These are phyloP conservation scores for Pichia kluyveri DNA, from an alignment of 805 yeast genomes.

Conservation along the genomic window DNA sequence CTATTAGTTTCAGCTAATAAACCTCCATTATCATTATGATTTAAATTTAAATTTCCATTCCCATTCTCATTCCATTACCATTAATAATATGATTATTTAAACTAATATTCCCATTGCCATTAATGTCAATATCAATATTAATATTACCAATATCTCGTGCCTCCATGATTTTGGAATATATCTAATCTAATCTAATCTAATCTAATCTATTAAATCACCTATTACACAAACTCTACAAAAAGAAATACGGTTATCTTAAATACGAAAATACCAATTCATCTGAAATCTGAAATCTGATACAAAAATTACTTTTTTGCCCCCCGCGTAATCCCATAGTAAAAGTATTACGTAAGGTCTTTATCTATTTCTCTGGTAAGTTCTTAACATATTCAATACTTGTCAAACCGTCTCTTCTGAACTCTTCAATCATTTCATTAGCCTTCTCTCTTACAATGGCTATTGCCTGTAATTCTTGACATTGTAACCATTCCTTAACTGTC, in stretches of 20 bases:
- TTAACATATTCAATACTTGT: background rate
- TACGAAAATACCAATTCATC: too few species aligned
- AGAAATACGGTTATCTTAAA: too few species aligned
- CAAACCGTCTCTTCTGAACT: slow-evolving; percentile 38
- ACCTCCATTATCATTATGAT: background rate
- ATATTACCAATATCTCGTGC: background rate
- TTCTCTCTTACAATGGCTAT: slow-evolving; percentile 37
- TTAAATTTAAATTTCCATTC: too few species aligned
- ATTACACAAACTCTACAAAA: too few species aligned
- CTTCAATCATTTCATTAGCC: slow-evolving; percentile 37
- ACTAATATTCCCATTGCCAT: background rate
- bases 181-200: too few species aligned
- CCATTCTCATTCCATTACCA: background rate
- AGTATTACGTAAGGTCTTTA: background rate
- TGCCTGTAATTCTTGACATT: slow-evolving; percentile 45
- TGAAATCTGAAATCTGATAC: too few species aligned
- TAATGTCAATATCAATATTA: background rate
- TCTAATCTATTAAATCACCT: too few species aligned
- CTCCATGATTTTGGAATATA: too few species aligned
- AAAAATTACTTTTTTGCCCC: too few species aligned
- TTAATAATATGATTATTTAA: background rate
- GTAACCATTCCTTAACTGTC: slow-evolving; percentile 67
- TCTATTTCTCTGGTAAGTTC: background rate
- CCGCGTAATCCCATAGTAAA: too few species aligned
- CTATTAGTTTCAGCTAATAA: background rate